phyloP scores from a whole-genome alignment of 768 basidiomycete genomes.

The Lactarius tabidus region DNA sequence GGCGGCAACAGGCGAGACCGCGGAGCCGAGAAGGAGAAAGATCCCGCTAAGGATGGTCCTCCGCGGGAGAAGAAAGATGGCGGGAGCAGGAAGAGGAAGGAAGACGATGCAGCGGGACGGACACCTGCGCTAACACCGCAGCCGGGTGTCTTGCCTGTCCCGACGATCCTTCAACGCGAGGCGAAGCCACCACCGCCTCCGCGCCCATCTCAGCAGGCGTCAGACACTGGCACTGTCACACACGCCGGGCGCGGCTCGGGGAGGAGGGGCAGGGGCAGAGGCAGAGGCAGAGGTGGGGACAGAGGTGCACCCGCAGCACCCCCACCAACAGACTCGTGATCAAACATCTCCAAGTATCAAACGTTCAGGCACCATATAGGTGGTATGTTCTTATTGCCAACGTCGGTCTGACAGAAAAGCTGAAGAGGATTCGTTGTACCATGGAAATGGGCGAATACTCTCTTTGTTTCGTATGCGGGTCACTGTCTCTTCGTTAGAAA shows the following conservation, averaged over 20 bases:
- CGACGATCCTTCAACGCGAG: conserved; percentile 31
- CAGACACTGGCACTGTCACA: not conserved
- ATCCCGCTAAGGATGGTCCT: conserved; percentile 24
- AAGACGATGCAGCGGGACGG: conserved; percentile 1
- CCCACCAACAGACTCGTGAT: conserved; percentile 8
- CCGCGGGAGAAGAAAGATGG: conserved; percentile 21
- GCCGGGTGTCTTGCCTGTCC: conserved; percentile 23
- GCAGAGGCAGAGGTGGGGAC: conserved; percentile 16
- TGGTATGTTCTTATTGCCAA: not conserved
- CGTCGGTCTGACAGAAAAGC: not conserved
- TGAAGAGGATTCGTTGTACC: not conserved
- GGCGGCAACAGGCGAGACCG: conserved; percentile 25
- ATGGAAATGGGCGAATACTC: not conserved
- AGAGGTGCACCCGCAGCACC: not conserved
- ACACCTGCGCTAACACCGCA: not conserved
- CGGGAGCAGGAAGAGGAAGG: conserved; percentile 9
- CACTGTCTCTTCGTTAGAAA: not conserved
- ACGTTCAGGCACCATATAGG: not conserved
- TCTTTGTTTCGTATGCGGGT: not conserved
- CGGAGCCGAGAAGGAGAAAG: conserved; percentile 29
- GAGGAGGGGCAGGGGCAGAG: conserved; percentile 17
- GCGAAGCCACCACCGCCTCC: not conserved
- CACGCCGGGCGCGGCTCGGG: not conserved
- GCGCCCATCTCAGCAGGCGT: conserved; percentile 4
- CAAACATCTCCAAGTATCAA: not conserved